A percentile compares a stretch with the other conserved stretches of the same genome.
Conservation (phyloP, 2,329 filamentous ascomycete genomes). For the Dactylellina sp. region DNA sequence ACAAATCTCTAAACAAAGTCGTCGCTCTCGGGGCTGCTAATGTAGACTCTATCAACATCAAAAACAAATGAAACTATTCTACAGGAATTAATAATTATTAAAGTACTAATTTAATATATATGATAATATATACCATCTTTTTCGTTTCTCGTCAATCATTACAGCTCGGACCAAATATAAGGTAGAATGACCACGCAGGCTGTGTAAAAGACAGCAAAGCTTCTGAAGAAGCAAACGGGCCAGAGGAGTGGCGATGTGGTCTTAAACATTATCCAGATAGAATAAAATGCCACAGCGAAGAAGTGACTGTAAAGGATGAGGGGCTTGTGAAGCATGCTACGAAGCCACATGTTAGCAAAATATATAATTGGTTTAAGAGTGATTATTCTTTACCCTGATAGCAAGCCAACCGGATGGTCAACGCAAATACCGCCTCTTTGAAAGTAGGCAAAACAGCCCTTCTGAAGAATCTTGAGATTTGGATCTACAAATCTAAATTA, state of each 20-base stretch:
- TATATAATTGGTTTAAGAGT: no score
- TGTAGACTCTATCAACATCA: not conserved
- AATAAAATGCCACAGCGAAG: constrained; percentile 89
- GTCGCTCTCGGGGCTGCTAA: not conserved
- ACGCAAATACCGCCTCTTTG: constrained; percentile 77
- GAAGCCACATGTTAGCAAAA: constrained; percentile 10
- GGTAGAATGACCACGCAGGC: constrained; percentile 85
- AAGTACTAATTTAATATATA: not conserved
- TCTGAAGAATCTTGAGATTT: constrained; percentile 82
- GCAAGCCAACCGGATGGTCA: constrained; percentile 81
- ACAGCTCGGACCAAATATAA: constrained; percentile 76
- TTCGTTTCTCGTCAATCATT: constrained; percentile 12
- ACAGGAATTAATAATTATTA: constrained; percentile 8
- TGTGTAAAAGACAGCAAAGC: constrained; percentile 79
- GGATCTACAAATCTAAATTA: constrained; percentile 66
- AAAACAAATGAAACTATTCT: constrained; percentile 1
- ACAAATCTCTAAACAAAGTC: not conserved
- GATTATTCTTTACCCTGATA: constrained; percentile 80
- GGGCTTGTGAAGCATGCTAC: constrained; percentile 76
- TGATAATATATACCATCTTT: not conserved
- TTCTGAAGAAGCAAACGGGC: constrained; percentile 75
- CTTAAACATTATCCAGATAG: constrained; percentile 77
- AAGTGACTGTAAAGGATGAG: constrained; percentile 88
- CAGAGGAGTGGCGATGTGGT: constrained; percentile 69
- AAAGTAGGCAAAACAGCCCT: constrained; percentile 94